Conservation (phyloP, 208 protist species). For the Acanthamoeba quina region DNA sequence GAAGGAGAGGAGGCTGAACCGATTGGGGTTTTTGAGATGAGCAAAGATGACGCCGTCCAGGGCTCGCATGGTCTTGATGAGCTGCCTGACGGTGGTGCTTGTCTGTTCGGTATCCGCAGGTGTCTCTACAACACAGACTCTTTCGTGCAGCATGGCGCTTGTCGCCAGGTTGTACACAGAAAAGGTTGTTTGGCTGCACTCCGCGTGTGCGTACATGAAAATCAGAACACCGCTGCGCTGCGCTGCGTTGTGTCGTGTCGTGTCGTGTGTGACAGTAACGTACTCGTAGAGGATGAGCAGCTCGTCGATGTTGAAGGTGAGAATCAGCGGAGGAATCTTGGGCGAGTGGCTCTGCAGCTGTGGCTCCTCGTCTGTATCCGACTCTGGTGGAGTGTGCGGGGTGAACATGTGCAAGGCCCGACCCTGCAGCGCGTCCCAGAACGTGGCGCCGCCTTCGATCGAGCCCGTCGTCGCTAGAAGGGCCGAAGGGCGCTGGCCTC, state of each 20-base stretch:
- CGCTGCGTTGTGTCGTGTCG: neutral
- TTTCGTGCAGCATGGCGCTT: neutral
- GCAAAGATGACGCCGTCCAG: neutral
- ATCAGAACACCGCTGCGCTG: neutral
- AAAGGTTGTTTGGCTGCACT: neutral
- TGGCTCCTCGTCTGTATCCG: neutral
- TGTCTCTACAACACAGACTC: neutral
- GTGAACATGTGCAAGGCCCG: neutral
- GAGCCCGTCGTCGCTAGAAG: neutral
- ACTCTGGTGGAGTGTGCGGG: neutral
- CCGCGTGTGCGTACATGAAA: neutral
- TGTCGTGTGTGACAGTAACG: neutral
- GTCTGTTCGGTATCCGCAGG: neutral
- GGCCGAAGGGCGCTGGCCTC: neutral
- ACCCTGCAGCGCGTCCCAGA: neutral
- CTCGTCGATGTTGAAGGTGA: conserved; percentile 18
- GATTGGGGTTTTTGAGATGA: conserved; percentile 7
- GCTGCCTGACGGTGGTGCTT: neutral
- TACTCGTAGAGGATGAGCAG: conserved; percentile 3
- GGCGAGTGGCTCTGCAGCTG: neutral
- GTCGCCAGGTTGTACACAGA: conserved; percentile 9
- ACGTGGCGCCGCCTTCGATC: conserved; percentile 3
- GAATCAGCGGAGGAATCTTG: neutral
- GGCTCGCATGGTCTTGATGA: neutral
- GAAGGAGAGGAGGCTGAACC: neutral